phyloP scores from a whole-genome alignment of 2,329 filamentous ascomycete genomes.

The Colletotrichum sublineola region DNA sequence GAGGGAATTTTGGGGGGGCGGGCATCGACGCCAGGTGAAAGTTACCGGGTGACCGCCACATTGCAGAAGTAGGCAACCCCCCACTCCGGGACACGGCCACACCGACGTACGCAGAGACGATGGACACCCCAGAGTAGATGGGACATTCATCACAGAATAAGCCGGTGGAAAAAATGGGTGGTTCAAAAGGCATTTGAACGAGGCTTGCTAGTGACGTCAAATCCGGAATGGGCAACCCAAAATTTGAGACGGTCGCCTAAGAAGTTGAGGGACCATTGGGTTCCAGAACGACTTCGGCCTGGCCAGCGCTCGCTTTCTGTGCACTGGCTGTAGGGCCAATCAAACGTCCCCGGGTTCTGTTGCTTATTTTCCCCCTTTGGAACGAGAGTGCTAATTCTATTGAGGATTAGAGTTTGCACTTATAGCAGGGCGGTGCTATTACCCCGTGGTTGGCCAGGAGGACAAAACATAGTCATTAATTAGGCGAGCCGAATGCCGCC shows the following conservation, averaged over 20 bases:
- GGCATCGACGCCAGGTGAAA: slow-evolving; percentile 7
- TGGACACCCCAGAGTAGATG: not conserved
- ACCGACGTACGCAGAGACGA: slow-evolving; percentile 23
- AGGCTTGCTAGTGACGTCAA: slow-evolving; percentile 33
- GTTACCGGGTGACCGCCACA: slow-evolving; percentile 35
- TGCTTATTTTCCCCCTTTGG: slow-evolving; percentile 13
- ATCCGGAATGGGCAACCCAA: not conserved
- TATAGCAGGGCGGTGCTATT: not conserved
- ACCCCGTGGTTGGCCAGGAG: slow-evolving; percentile 9
- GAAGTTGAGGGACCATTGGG: not conserved
- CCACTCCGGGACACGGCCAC: slow-evolving; percentile 21
- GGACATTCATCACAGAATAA: not conserved
- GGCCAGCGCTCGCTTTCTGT: not conserved
- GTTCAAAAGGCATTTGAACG: not conserved
- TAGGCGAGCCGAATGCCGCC: slow-evolving; percentile 35
- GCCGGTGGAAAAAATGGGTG: slow-evolving; percentile 4
- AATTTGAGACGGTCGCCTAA: slow-evolving; percentile 21
- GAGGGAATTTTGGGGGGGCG: not conserved
- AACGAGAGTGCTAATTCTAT: not conserved
- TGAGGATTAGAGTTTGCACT: slow-evolving; percentile 16
- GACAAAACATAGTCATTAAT: slow-evolving; percentile 20
- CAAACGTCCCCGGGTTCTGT: not conserved
- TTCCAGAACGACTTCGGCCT: slow-evolving; percentile 4
- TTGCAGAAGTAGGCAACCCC: slow-evolving; percentile 14
- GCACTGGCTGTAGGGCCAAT: not conserved